Conservation (phyloP, 176 grass and related monocot genomes). For the Raddia distichophylla region DNA sequence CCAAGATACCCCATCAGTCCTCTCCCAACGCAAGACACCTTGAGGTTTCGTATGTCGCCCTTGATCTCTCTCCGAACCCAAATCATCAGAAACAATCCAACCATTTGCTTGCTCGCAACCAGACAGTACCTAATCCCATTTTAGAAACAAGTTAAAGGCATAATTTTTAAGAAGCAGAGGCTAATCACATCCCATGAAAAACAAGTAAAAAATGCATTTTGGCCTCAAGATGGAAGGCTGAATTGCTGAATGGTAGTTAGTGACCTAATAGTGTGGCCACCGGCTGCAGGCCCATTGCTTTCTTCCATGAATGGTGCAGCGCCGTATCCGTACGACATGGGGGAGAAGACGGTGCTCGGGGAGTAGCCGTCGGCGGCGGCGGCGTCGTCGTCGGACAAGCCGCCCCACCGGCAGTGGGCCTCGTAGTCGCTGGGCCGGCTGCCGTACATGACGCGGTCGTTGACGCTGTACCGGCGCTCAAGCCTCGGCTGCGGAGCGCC, state of each 20-base stretch:
- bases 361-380: constrained; percentile 42
- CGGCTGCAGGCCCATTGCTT: constrained; percentile 35
- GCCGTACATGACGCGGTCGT: constrained; percentile 71
- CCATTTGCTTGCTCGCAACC: constrained; percentile 96
- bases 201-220: not conserved
- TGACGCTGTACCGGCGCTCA: constrained; percentile 78
- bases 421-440: constrained; percentile 85
- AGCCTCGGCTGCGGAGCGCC: constrained; percentile 54
- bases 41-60: constrained; percentile 77
- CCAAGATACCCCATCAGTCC: constrained; percentile 94
- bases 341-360: constrained; percentile 64
- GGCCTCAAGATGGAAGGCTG: not conserved
- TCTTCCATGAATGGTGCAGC: constrained; percentile 48
- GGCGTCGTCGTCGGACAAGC: constrained; percentile 62
- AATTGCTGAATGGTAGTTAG: constrained; percentile 6
- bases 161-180: not conserved
- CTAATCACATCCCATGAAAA: not conserved
- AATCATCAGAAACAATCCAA: constrained; percentile 83
- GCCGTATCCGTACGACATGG: constrained; percentile 69
- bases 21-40: constrained; percentile 86
- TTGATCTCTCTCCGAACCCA: constrained; percentile 76
- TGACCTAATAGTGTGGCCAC: constrained; percentile 52
- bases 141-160: not conserved
- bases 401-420: constrained; percentile 58
- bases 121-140: constrained; percentile 60